Base-by-base conservation (phyloP, 2,329 filamentous ascomycete species). In the Colletotrichum spaethianum region DNA sequence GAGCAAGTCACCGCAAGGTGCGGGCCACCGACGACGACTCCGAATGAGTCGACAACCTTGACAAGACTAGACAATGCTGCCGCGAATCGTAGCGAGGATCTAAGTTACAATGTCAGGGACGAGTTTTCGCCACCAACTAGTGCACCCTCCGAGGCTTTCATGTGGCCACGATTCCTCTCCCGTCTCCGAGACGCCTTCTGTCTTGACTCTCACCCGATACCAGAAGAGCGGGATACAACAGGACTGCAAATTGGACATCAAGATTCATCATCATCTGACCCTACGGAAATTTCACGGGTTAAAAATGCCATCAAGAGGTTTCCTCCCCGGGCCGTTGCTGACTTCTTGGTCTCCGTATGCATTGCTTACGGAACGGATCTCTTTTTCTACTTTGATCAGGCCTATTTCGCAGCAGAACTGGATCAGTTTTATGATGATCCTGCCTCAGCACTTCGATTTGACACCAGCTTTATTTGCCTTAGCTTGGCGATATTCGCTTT, bases 301-400 rank as follows among this genome's bases (percentile, higher is more conserved):
- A 75, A 67, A 9, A 73, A 59, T 1, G 76, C 76, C 11, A 64
- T 79, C 26, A 75, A 75, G 9, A 65, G 65, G 6, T 79, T 79
- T 7, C 78, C 78, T 0, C 78, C 78, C 1, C 72, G 70, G 1
- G 65, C 73, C 1, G 76, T 80, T 2, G 78, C 78, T 2, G 77
- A 79, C 36, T 80, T 79, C 46, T 72, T 80, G 6, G 50, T 79
- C 1, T 76, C 77, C 1, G 77, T 79, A 16, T 79, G 77, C 67
- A 78, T 79, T 3, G 74, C 75, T 11, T 76, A 79, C 52, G 76
- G 74, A 14, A 76, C 73, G 1, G 78, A 80, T 55, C 64, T 64
- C 2, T 80, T 80, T 74, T 79, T 79, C 72, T 80, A 79, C 68
- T 79, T 79, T 46, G 76, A 80, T 31, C 78, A 80, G 63, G 68